phyloP scores from a whole-genome alignment of 192 early-diverging fungal species.

The Entomortierella chlamydospora region DNA sequence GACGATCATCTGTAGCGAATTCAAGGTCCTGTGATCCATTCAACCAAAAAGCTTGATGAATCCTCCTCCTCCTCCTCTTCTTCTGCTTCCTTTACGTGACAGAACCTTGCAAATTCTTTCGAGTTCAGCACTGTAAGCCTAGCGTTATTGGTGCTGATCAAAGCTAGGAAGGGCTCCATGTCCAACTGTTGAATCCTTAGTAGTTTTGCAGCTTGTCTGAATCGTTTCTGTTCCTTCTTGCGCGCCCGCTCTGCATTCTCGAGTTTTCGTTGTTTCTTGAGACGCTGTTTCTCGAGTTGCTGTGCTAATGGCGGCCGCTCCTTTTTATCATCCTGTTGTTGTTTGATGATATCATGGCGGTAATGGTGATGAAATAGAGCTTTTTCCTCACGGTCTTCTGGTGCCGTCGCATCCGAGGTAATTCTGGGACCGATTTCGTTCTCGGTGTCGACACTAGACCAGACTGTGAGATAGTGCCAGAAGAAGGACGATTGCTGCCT shows the following conservation, averaged over 20 bases:
- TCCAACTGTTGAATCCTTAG: constrained; percentile 5
- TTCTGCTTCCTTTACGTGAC: neutral
- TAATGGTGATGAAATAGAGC: neutral
- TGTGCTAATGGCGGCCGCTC: neutral
- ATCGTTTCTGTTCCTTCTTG: constrained; percentile 8
- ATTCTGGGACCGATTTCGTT: neutral
- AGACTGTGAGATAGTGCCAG: constrained; percentile 24
- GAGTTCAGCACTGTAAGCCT: constrained; percentile 21
- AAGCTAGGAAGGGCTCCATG: constrained; percentile 24
- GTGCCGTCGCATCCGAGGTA: neutral
- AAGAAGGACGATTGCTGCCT: constrained; percentile 4
- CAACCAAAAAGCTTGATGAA: neutral
- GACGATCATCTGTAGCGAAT: neutral
- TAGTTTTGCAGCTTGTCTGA: constrained; percentile 6
- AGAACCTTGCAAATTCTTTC: constrained; percentile 25
- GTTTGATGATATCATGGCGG: neutral
- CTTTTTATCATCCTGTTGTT: neutral
- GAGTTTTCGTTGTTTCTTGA: constrained; percentile 5
- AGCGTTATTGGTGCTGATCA: constrained; percentile 42
- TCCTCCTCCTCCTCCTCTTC: neutral
- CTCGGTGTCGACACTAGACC: constrained; percentile 29
- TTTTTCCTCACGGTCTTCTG: neutral
- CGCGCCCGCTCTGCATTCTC: neutral
- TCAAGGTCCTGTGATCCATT: neutral
- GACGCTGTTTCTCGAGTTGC: neutral